Evolutionary conservation across 768 basidiomycete genomes (phyloP).

Genomic region (Panaeolus cyanescens): DNA sequence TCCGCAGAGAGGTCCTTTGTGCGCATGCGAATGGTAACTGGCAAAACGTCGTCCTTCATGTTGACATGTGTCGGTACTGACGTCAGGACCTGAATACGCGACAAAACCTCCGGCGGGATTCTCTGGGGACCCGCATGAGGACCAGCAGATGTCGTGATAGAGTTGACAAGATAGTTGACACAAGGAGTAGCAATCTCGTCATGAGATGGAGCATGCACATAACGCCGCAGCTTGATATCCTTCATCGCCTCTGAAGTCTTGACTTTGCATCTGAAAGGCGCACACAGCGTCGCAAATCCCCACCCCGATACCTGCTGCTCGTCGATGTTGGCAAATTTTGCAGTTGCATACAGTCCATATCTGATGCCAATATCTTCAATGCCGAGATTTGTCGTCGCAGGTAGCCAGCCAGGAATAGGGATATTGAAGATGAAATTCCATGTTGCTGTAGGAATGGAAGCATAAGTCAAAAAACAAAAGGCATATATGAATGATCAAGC

Average conservation of each 20-base stretch:
- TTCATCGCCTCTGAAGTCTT: slow-evolving; percentile 41
- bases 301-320: slow-evolving; percentile 40
- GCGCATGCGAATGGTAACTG: slow-evolving; percentile 62
- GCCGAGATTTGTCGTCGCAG: slow-evolving; percentile 56
- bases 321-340: slow-evolving; percentile 53
- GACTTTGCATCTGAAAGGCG: slow-evolving; percentile 51
- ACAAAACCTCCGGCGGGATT: slow-evolving; percentile 56
- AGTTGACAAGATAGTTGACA: slow-evolving; percentile 46
- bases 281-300: slow-evolving; percentile 55
- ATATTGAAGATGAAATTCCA: slow-evolving; percentile 86
- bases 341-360: slow-evolving; percentile 70
- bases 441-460: slow-evolving; percentile 30
- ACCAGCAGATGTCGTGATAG: slow-evolving; percentile 25
- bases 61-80: slow-evolving; percentile 60
- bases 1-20: slow-evolving; percentile 49
- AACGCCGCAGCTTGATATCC: slow-evolving; percentile 54
- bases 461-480: background rate
- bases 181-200: slow-evolving; percentile 34
- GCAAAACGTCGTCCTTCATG: slow-evolving; percentile 46
- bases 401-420: slow-evolving; percentile 89
- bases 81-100: slow-evolving; percentile 64
- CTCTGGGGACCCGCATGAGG: slow-evolving; percentile 17
- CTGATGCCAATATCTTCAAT: slow-evolving; percentile 55
- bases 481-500: background rate
- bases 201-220: slow-evolving; percentile 36